Percentiles rank a stretch among this genome's conserved stretches.
Evolutionary conservation across 2,329 filamentous ascomycete species (phyloP).

Genomic region (Nannizzia gypsea): DNA sequence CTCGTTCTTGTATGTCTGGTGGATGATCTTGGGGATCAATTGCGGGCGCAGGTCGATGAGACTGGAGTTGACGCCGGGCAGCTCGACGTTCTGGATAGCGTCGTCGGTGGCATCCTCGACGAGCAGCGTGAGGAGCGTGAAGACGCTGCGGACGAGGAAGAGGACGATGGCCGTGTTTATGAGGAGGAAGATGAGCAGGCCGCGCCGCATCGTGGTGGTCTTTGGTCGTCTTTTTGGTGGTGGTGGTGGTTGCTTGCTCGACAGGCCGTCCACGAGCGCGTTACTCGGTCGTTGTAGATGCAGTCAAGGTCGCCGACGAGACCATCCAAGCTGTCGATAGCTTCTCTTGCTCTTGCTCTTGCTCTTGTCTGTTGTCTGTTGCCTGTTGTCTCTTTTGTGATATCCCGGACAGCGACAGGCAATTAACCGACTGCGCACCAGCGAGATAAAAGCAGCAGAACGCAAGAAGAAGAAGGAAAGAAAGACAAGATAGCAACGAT

Average conservation of each 20-base stretch:
- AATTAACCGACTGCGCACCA: no score
- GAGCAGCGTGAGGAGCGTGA: constrained; percentile 58
- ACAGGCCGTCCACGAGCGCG: no score
- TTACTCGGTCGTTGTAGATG: background rate
- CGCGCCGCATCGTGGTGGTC: constrained; percentile 46
- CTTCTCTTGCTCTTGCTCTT: no score
- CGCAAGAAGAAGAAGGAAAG: background rate
- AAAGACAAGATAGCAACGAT: background rate
- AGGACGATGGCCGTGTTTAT: constrained; percentile 52
- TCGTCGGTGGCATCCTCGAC: constrained; percentile 55
- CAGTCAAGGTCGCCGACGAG: background rate
- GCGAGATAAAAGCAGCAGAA: background rate
- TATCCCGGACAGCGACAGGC: no score
- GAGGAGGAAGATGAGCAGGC: constrained; percentile 51
- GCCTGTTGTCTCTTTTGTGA: no score
- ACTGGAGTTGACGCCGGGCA: constrained; percentile 53
- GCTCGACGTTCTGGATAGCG: constrained; percentile 54
- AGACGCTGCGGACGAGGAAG: constrained; percentile 55
- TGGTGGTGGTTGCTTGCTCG: no score
- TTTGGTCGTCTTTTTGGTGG: background rate
- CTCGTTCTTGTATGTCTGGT: constrained; percentile 64
- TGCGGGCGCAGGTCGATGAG: constrained; percentile 46
- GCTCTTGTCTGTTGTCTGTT: no score
- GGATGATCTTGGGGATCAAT: constrained; percentile 64
- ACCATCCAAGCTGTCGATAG: background rate